Percentiles rank a stretch among this genome's conserved stretches.
These are phyloP conservation scores for Arabidopsis hybrid DNA, from an alignment of 441 rosid species.

Conservation along the genomic window DNA sequence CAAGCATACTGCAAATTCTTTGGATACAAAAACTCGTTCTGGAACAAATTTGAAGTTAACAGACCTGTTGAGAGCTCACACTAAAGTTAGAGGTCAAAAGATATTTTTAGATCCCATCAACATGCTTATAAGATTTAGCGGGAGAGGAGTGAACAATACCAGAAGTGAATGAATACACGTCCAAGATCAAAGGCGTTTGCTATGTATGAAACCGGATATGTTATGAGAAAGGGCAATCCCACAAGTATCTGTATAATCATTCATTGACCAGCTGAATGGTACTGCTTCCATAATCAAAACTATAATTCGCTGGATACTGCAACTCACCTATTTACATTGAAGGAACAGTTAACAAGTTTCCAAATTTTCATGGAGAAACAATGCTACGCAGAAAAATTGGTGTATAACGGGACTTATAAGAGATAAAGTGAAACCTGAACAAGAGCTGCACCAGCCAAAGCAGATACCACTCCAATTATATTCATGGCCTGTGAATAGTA, in stretches of 20 bases:
- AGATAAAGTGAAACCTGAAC: slow-evolving; percentile 74
- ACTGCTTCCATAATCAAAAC: slow-evolving; percentile 43
- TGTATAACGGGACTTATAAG: background rate
- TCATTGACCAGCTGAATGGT: slow-evolving; percentile 48
- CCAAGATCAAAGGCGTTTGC: slow-evolving; percentile 94
- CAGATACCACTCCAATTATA: slow-evolving; percentile 68
- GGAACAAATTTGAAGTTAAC: slow-evolving; percentile 96
- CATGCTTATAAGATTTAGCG: slow-evolving; percentile 7
- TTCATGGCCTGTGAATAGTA: slow-evolving; percentile 66
- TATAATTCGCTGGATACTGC: slow-evolving; percentile 46
- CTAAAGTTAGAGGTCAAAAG: slow-evolving; percentile 33
- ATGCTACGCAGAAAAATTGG: slow-evolving; percentile 18
- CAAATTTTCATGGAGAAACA: slow-evolving; percentile 18
- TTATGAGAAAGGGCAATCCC: slow-evolving; percentile 79
- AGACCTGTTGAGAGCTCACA: slow-evolving; percentile 70
- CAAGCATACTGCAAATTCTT: slow-evolving; percentile 82
- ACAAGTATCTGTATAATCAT: slow-evolving; percentile 80
- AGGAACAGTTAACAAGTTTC: slow-evolving; percentile 44
- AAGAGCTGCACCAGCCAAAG: slow-evolving; percentile 86
- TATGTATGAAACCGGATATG: slow-evolving; percentile 72
- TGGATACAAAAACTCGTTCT: slow-evolving; percentile 84
- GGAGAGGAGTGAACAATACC: slow-evolving; percentile 51
- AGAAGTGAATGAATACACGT: slow-evolving; percentile 94
- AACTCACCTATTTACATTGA: slow-evolving; percentile 65
- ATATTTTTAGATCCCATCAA: background rate